Evolutionary conservation across 768 basidiomycete species (phyloP).

Genomic region (Daedaleopsis sinensis): DNA sequence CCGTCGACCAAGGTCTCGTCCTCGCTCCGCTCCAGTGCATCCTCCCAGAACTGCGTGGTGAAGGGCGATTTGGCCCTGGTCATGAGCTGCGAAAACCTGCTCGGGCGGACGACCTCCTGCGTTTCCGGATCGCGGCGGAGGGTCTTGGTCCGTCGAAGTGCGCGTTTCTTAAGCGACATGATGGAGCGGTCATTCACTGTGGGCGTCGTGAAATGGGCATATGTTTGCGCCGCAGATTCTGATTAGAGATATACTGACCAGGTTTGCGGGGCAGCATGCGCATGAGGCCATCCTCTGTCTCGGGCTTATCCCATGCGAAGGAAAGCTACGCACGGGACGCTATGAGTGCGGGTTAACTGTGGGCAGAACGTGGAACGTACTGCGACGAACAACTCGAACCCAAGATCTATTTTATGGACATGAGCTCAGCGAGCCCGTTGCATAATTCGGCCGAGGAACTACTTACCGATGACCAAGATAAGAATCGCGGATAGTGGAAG

Average conservation of each 20-base stretch:
- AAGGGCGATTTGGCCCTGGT: constrained; percentile 53
- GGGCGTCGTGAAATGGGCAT: not conserved
- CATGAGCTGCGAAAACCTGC: constrained; percentile 40
- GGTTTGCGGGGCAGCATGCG: constrained; percentile 68
- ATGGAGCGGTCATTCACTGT: constrained; percentile 61
- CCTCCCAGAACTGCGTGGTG: constrained; percentile 62
- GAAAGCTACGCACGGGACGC: constrained; percentile 45
- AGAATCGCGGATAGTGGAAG: constrained; percentile 69
- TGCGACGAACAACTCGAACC: constrained; percentile 69
- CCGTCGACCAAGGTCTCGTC: constrained; percentile 62
- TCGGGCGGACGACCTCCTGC: constrained; percentile 45
- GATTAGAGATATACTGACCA: constrained; percentile 38
- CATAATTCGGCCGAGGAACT: not conserved
- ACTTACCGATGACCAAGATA: constrained; percentile 68
- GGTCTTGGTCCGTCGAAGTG: constrained; percentile 58
- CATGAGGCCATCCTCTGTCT: constrained; percentile 68
- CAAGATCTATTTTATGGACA: constrained; percentile 51
- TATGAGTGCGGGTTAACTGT: not conserved
- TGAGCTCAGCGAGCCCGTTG: not conserved
- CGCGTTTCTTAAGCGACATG: constrained; percentile 54
- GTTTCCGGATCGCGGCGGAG: constrained; percentile 57
- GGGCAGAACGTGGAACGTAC: constrained; percentile 39
- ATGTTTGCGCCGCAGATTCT: not conserved
- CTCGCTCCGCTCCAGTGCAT: constrained; percentile 53
- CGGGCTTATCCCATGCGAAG: constrained; percentile 74